Evolutionary conservation across 257 asterid species (phyloP), one percentile per base, ranked within the genome.

Genomic region (Solanum boliviense): DNA sequence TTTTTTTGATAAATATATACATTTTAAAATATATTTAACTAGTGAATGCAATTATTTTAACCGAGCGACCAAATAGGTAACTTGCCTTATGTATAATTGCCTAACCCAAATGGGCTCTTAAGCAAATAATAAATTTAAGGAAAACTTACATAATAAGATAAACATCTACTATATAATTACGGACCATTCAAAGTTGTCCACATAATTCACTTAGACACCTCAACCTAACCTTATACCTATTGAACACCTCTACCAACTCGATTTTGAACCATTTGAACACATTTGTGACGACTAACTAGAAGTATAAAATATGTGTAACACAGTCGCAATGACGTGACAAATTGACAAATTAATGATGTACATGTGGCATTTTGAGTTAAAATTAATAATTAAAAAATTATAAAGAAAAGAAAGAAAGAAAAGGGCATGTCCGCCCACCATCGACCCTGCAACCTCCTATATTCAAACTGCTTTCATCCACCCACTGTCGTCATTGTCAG

Each of bases 401-500:
- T 8, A 23, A 9, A 60, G 13, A 23, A 9, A 23, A 60, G 13
- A 9, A 52, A 52, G n/a, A 52, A 7, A 52, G 1, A 52, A 56
- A 56, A 56, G 1, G n/a, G 10, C n/a, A 56, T 52, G n/a, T 18
- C 9, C n/a, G 4, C 10, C n/a, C 10, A 56, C 10, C n/a, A 3
- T 18, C 1, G n/a, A 56, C n/a, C n/a, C 10, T 56, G 0, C 1
- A 56, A 56, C 10, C n/a, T 56, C 9, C 4, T 2, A 56, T 56
- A 56, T 20, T 21, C 12, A 4, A 60, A 60, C 29, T 21, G 12
- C 1, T 60, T 60, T 3, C 13, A 21, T 23, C 70, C 70, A 60
- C 3, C 13, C 29, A 60, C 3, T 21, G 0, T n/a, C 0, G 5
- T 20, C 2, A 3, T 2, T 10, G 27, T 60, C 15, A 9, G 0